Conservation (phyloP, 345 rosid species). For the Lumnitzera racemosa region DNA sequence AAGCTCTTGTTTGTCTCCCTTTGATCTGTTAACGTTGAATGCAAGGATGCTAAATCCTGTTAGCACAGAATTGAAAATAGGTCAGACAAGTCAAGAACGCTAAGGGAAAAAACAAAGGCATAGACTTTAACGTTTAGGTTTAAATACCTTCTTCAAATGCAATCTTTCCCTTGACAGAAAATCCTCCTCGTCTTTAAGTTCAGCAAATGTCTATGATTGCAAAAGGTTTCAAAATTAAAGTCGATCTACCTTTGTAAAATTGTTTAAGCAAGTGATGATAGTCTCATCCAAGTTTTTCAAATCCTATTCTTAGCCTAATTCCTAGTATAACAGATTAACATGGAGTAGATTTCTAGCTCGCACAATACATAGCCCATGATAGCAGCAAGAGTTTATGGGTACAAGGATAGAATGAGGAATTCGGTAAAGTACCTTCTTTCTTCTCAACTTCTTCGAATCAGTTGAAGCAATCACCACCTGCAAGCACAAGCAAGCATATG, state of each 20-base stretch:
- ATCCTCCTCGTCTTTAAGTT: conserved; percentile 61
- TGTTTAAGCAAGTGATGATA: too few relatives aligned
- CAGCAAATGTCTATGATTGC: conserved; percentile 57
- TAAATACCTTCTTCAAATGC: conserved; percentile 41
- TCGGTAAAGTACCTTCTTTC: conserved; percentile 43
- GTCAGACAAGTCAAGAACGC: not conserved
- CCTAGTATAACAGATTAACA: too few relatives aligned
- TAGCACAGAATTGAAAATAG: conserved; percentile 4
- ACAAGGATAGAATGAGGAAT: not conserved
- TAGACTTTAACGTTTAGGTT: not conserved
- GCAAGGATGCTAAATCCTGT: conserved; percentile 58
- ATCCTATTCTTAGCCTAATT: too few relatives aligned
- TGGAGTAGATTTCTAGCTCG: too few relatives aligned
- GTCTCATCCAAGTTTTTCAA: too few relatives aligned
- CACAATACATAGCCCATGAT: not conserved
- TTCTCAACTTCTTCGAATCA: conserved; percentile 51
- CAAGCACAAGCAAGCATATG: not conserved
- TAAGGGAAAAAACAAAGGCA: not conserved
- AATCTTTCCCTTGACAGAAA: conserved; percentile 50
- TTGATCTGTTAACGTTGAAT: conserved; percentile 38
- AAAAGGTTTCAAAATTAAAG: not conserved
- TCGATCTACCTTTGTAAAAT: not conserved
- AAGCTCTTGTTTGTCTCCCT: conserved; percentile 45
- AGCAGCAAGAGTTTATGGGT: not conserved
- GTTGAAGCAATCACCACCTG: conserved; percentile 22